Percentiles rank a stretch among this genome's conserved stretches.
Evolutionary conservation across 345 rosid genomes (phyloP).

Genomic region (Psidium friedrichsthalianum): DNA sequence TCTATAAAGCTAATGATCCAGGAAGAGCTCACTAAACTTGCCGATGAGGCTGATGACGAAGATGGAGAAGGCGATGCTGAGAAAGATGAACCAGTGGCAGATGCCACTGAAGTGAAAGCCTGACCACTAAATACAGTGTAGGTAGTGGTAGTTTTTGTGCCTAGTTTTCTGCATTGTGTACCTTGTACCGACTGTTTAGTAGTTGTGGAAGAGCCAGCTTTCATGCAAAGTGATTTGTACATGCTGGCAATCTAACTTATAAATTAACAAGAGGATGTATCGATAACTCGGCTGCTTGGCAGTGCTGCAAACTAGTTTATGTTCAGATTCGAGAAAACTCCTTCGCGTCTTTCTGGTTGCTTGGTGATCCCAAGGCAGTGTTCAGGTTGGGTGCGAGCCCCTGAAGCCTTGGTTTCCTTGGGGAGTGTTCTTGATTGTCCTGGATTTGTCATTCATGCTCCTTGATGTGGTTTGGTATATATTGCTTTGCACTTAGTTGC

Average conservation of each 20-base stretch:
- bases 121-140: background rate
- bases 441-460: background rate
- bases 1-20: conserved; percentile 74
- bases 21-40: conserved; percentile 84
- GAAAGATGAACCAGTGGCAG: conserved; percentile 22
- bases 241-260: conserved; percentile 7
- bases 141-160: background rate
- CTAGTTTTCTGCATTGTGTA: background rate
- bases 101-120: conserved; percentile 16
- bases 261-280: conserved; percentile 8
- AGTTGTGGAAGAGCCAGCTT: conserved; percentile 10
- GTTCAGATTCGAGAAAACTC: background rate
- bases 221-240: conserved; percentile 7
- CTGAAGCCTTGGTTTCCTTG: background rate
- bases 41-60: conserved; percentile 62
- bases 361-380: background rate
- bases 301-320: background rate
- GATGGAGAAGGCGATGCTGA: conserved; percentile 38
- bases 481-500: background rate
- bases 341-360: background rate
- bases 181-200: background rate
- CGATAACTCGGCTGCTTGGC: conserved; percentile 1
- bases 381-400: background rate
- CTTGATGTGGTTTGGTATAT: background rate
- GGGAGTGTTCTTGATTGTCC: background rate